Base-by-base conservation (phyloP, 1,284 basidiomycete genomes). In the Dichomitus squalens region DNA sequence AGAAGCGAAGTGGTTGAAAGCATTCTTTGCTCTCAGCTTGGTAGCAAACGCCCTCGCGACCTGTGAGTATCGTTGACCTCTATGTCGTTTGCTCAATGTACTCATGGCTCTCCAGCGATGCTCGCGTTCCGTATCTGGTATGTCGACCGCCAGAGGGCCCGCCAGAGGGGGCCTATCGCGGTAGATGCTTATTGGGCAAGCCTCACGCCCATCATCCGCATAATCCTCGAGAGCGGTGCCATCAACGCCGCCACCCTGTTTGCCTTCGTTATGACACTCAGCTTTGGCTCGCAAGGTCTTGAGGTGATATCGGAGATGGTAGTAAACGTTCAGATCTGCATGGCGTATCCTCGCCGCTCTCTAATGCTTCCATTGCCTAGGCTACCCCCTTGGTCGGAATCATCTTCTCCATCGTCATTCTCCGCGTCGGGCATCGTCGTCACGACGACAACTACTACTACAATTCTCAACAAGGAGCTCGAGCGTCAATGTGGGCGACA, bases 241-340 rank as follows among this genome's bases (percentile, higher is more conserved):
- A 25, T 65, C 38, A 65, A 64, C 48, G 62, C 59, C 4, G 53
- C 57, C 16, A 64, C 58, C 53, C 57, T 65, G 29, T 58, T 64
- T 48, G 59, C 38, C 14, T 64, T 55, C 46, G 55, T 55, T 18
- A 54, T 61, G 53, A 57, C 56, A 8, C 55, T 64, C 21, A 40
- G 25, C 11, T 52, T 52, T 18, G 58, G 53, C 31, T 52, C 58
- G 21, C 40, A 60, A 25, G 56, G 54, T 7, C 49, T 66, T 20
- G 62, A 62, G 38, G 58, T 59, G 25, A 57, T 66, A 56, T 59
- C 64, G 16, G 57, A 60, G 48, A 61, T 64, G 54, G 64, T 64
- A n/a, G 25, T n/a, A n/a, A n/a, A n/a, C n/a, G n/a, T n/a, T n/a
- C n/a, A n/a, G n/a, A n/a, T n/a, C n/a, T n/a, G 48, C 6, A 14